Evolutionary conservation across 768 basidiomycete species (phyloP).

Genomic region (Mycena venus): DNA sequence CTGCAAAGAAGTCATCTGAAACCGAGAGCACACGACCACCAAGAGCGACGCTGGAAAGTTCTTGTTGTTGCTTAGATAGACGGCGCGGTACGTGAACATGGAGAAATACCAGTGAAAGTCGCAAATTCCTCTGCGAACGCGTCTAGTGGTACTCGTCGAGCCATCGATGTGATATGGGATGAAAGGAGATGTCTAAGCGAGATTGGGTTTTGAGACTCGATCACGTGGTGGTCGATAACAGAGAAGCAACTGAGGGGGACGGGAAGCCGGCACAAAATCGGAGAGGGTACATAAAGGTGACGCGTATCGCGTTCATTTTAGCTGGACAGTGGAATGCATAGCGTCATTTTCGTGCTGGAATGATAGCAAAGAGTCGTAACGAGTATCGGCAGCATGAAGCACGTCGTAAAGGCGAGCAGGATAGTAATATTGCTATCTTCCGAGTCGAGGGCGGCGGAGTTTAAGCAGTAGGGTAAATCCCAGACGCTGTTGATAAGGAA

Average conservation of each 20-base stretch:
- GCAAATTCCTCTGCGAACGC: constrained; percentile 63
- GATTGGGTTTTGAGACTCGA: neutral
- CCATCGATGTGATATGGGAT: constrained; percentile 54
- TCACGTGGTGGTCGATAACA: constrained; percentile 22
- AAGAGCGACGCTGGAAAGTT: constrained; percentile 89
- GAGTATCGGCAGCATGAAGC: too few relatives aligned
- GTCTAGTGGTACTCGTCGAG: constrained; percentile 59
- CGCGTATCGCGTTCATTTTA: too few relatives aligned
- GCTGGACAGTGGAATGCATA: too few relatives aligned
- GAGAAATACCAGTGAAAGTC: constrained; percentile 60
- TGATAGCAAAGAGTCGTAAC: too few relatives aligned
- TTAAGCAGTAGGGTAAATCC: too few relatives aligned
- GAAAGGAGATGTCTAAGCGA: neutral
- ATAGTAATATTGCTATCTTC: too few relatives aligned
- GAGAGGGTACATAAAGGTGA: neutral
- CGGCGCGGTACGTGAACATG: neutral
- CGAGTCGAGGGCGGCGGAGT: too few relatives aligned
- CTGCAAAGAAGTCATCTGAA: constrained; percentile 98
- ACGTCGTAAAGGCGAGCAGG: too few relatives aligned
- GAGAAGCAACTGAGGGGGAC: neutral
- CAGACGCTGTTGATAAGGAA: too few relatives aligned
- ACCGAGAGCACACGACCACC: constrained; percentile 82
- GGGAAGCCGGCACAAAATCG: neutral
- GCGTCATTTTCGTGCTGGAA: too few relatives aligned
- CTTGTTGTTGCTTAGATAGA: constrained; percentile 53